Evolutionary conservation across 495 filamentous ascomycete species (phyloP).

Genomic region (Coniosporium apollinis): DNA sequence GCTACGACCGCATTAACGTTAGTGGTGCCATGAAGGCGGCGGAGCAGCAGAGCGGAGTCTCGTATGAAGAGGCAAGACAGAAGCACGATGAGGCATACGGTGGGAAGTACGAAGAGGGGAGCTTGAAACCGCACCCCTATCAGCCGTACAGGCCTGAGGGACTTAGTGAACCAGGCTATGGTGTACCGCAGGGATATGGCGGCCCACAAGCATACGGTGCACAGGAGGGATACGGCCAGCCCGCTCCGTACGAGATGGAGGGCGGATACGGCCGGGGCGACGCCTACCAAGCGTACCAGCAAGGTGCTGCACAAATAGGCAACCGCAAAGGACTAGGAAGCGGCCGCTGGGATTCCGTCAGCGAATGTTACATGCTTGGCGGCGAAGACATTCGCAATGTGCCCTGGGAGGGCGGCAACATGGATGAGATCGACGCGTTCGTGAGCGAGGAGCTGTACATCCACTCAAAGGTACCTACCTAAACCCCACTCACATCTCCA

Average conservation of each 20-base stretch:
- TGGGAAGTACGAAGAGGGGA: slow-evolving; percentile 2
- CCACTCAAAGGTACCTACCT: slow-evolving; percentile 52
- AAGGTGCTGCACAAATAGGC: slow-evolving; percentile 34
- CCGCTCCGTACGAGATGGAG: too few species aligned
- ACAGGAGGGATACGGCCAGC: too few species aligned
- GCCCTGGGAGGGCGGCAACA: slow-evolving; percentile 56
- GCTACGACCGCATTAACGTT: slow-evolving; percentile 79
- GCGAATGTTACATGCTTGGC: slow-evolving; percentile 69
- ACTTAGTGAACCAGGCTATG: slow-evolving; percentile 11
- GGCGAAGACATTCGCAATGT: slow-evolving; percentile 59
- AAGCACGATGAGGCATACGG: slow-evolving; percentile 40
- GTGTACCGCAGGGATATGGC: slow-evolving; percentile 5
- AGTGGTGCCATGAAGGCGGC: slow-evolving; percentile 44
- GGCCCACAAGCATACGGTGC: slow-evolving; percentile 3
- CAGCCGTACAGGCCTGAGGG: too few species aligned
- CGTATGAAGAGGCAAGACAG: slow-evolving; percentile 52
- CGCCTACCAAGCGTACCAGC: slow-evolving; percentile 50
- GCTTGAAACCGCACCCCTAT: slow-evolving; percentile 8
- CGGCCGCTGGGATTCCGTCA: slow-evolving; percentile 57
- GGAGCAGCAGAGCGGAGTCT: slow-evolving; percentile 51
- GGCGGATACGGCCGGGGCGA: slow-evolving; percentile 29
- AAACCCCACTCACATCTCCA: slow-evolving; percentile 3
- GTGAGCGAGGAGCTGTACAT: slow-evolving; percentile 90
- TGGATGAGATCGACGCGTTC: slow-evolving; percentile 70
- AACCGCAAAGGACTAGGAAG: slow-evolving; percentile 23